phyloP scores from a whole-genome alignment of 768 basidiomycete species.

The Phlebiopsis gigantea region DNA sequence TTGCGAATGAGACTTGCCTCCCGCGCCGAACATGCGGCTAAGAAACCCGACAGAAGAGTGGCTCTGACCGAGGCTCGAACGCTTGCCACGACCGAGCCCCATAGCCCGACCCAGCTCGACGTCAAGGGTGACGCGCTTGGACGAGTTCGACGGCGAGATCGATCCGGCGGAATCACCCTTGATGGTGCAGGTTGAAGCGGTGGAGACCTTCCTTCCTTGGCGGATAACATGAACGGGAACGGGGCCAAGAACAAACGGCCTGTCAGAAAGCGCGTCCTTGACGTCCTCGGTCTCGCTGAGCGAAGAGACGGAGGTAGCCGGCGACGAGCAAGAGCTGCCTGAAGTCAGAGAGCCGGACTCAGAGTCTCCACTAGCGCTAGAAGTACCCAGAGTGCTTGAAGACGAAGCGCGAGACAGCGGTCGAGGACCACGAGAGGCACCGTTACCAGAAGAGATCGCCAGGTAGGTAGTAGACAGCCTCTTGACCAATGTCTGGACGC shows the following conservation, averaged over 20 bases:
- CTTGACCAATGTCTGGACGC: conserved; percentile 55
- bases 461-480: conserved; percentile 43
- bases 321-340: conserved; percentile 23
- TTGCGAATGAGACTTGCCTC: conserved; percentile 33
- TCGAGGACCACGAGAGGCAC: conserved; percentile 16
- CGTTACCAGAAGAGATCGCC: conserved; percentile 14
- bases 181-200: conserved; percentile 31
- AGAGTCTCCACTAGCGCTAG: conserved; percentile 38
- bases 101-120: conserved; percentile 13
- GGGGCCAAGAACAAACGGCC: conserved; percentile 39
- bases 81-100: conserved; percentile 12
- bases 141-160: conserved; percentile 8
- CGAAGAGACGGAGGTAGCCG: conserved; percentile 18
- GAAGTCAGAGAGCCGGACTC: conserved; percentile 56
- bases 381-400: conserved; percentile 39
- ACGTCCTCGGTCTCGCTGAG: conserved; percentile 21
- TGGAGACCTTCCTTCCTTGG: conserved; percentile 35
- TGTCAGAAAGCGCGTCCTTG: conserved; percentile 12
- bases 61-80: conserved; percentile 9
- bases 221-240: conserved; percentile 37
- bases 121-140: conserved; percentile 1
- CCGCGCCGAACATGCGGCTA: conserved; percentile 72
- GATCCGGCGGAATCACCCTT: conserved; percentile 18
- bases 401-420: conserved; percentile 25
- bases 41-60: conserved; percentile 45